Evolutionary conservation across 116 monocot genomes (phyloP), one percentile per base, ranked within the genome.

Genomic region (Thalassia testudinum): DNA sequence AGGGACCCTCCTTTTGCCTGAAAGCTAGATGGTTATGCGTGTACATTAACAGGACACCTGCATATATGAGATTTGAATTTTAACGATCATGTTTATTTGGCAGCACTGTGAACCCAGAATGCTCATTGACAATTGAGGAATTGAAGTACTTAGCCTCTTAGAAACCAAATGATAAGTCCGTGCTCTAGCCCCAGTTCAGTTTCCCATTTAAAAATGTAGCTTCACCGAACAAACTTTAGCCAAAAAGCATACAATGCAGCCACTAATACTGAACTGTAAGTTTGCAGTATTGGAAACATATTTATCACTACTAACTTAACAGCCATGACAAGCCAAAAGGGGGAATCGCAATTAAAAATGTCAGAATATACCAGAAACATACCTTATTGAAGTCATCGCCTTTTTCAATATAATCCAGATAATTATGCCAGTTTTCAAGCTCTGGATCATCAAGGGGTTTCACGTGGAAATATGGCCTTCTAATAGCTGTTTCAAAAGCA

Each of bases 401-500:
- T 52, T 76, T 86, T 75, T 90, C 90, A 56, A 80, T 78, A 65
- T 85, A 90, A 75, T 89, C 86, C 62, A 99, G 82, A 78, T 90
- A 99, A 61, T 66, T 79, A 62, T 99, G 90, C 97, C 97, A 99
- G 49, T 90, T 99, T n/a, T 99, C 99, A 79, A 99, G 99, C 66
- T 99, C 99, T 60, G 82, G 71, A 47, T 82, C 90, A 66, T 99
- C 90, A 66, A 99, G 90, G 53, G 99, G 79, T 66, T 74, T 78
- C 54, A 90, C 82, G 77, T 99, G 99, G 57, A 99, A 99, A 65
- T 99, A 99, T 53, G 99, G 99, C 72, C 99, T 82, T 72, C 80
- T 99, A 49, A 99, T 82, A 68, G 79, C 79, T 80, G 79, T 79
- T 86, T 99, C 99, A 73, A 90, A 99, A 73, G 56, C 67, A 77